phyloP scores from a whole-genome alignment of 2,329 filamentous ascomycete genomes.

The Fusarium albosuccineum region DNA sequence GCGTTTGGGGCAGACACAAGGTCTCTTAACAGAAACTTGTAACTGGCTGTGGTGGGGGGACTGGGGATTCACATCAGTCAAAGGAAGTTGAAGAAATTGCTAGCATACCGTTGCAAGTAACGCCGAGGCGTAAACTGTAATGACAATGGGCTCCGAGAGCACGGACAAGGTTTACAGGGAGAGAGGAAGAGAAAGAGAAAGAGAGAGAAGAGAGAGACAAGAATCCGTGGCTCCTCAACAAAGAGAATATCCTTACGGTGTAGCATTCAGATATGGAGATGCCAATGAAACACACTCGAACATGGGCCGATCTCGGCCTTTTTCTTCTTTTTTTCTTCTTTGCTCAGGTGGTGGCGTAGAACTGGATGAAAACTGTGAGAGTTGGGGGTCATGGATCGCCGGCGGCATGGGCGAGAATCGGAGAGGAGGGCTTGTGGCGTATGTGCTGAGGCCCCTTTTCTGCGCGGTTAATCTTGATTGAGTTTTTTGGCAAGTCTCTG shows the following conservation, averaged over 20 bases:
- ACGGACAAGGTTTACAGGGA: conserved; percentile 1
- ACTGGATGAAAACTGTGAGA: neutral
- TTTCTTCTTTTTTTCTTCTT: too few relatives aligned
- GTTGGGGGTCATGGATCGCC: neutral
- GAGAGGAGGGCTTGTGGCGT: conserved; percentile 34
- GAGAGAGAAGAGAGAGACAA: conserved; percentile 28
- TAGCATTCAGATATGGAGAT: conserved; percentile 35
- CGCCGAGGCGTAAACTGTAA: conserved; percentile 29
- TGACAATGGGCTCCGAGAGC: neutral
- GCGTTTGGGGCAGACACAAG: conserved; percentile 3
- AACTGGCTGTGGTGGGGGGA: conserved; percentile 4
- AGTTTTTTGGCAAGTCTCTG: conserved; percentile 26
- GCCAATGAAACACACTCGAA: conserved; percentile 40
- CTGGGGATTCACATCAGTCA: neutral
- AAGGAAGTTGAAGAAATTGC: conserved; percentile 15
- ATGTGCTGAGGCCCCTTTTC: conserved; percentile 25
- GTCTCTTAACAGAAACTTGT: conserved; percentile 31
- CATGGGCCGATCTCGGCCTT: conserved; percentile 30
- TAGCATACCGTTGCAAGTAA: conserved; percentile 36
- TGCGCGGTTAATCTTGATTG: conserved; percentile 41
- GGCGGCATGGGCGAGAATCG: conserved; percentile 12
- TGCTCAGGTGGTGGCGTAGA: too few relatives aligned
- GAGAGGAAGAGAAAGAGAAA: conserved; percentile 22
- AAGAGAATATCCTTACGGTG: conserved; percentile 24
- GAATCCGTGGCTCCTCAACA: conserved; percentile 35